Conservation (phyloP, 2,329 filamentous ascomycete genomes). For the Diaporthe helianthi region DNA sequence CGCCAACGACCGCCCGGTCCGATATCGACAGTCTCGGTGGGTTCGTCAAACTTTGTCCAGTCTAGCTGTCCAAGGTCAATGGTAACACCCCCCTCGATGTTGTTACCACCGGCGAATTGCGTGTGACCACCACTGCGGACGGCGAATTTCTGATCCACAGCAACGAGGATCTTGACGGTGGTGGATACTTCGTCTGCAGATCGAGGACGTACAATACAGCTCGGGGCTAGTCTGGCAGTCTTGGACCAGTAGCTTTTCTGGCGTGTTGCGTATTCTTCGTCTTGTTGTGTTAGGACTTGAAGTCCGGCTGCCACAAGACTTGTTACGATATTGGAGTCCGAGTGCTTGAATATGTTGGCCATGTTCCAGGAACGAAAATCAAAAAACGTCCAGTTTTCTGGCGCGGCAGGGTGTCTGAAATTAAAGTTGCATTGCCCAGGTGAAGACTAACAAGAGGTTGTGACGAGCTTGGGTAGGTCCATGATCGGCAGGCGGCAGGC, state of each 20-base stretch:
- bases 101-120: neutral
- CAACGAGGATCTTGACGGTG: neutral
- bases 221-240: neutral
- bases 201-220: neutral
- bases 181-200: neutral
- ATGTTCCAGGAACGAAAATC: too few species aligned
- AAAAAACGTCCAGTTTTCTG: too few species aligned
- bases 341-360: too few species aligned
- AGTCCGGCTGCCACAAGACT: neutral
- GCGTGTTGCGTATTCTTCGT: neutral
- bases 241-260: constrained; percentile 7
- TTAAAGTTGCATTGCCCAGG: too few species aligned
- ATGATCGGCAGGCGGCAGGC: too few species aligned
- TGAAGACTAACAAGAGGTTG: too few species aligned
- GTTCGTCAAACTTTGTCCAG: neutral
- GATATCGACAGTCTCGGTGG: neutral
- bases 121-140: constrained; percentile 1
- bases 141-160: neutral
- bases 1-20: neutral
- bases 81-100: neutral
- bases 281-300: neutral
- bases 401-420: too few species aligned
- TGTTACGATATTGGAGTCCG: neutral
- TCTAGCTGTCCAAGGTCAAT: constrained; percentile 1
- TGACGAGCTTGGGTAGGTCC: too few species aligned